Conservation (phyloP, 2,329 filamentous ascomycete species). For the Tolypocladium ovalisporum region DNA sequence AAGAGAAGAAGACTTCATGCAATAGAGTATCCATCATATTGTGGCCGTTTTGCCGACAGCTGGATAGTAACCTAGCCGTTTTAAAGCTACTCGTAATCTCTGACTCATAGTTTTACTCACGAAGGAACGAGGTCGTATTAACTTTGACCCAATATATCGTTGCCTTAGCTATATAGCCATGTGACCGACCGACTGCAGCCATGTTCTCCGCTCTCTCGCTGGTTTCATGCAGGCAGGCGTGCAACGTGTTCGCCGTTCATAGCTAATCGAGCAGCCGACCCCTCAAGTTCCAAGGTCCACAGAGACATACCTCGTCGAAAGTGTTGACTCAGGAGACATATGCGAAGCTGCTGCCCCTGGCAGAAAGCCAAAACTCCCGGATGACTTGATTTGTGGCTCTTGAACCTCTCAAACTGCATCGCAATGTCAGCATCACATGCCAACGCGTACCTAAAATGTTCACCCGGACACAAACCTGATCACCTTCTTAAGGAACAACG, state of each 20-base stretch:
- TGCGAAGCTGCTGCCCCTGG: constrained; percentile 49
- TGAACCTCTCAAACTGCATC: constrained; percentile 48
- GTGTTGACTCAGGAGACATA: constrained; percentile 38
- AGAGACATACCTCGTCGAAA: too few relatives aligned
- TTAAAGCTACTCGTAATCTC: too few relatives aligned
- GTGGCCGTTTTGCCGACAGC: too few relatives aligned
- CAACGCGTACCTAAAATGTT: too few relatives aligned
- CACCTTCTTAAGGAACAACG: constrained; percentile 54
- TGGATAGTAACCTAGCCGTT: too few relatives aligned
- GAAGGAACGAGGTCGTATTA: too few relatives aligned
- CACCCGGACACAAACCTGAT: constrained; percentile 34
- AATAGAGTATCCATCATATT: too few relatives aligned
- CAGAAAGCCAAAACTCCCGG: constrained; percentile 62
- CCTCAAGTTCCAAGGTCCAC: neutral
- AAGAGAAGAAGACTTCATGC: too few relatives aligned
- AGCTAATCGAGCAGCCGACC: neutral
- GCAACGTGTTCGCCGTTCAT: neutral
- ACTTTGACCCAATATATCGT: too few relatives aligned
- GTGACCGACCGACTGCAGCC: neutral
- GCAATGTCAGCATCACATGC: neutral
- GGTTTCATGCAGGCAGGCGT: neutral
- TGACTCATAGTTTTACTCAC: too few relatives aligned
- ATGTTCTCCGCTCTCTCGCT: neutral
- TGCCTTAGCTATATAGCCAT: too few relatives aligned
- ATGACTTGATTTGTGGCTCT: constrained; percentile 56